Evolutionary conservation across 352 stramenopile genomes (phyloP).

Genomic region (Aphanomyces euteiches): DNA sequence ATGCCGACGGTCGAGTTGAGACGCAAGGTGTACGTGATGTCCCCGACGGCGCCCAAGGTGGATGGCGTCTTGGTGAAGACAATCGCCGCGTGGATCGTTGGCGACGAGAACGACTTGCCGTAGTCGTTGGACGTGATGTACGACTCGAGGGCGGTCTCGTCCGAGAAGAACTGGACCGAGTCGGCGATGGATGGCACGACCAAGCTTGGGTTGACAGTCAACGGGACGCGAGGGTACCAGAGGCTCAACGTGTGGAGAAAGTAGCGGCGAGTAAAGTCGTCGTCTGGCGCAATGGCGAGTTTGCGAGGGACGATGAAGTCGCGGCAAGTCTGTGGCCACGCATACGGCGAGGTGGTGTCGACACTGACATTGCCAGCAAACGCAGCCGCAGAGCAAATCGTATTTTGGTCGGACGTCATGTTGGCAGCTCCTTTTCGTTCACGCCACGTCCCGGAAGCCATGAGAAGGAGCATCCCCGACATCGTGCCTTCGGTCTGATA

Average conservation of each 20-base stretch:
- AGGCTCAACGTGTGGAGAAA: conserved; percentile 41
- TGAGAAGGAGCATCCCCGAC: too few species aligned
- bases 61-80: conserved; percentile 51
- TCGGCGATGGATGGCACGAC: conserved; percentile 50
- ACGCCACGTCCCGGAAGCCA: too few species aligned
- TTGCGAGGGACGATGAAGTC: conserved; percentile 59
- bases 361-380: too few species aligned
- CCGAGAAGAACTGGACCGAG: conserved; percentile 58
- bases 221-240: conserved; percentile 57
- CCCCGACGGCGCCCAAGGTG: neutral
- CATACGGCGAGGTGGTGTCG: conserved; percentile 41
- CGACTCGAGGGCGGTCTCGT: conserved; percentile 42
- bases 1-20: conserved; percentile 18
- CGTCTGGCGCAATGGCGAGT: conserved; percentile 65
- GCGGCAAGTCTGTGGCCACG: conserved; percentile 44
- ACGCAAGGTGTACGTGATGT: neutral
- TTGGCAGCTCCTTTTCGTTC: too few species aligned
- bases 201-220: neutral
- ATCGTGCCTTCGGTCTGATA: too few species aligned
- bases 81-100: conserved; percentile 58
- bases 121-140: conserved; percentile 52
- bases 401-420: too few species aligned
- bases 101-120: conserved; percentile 41
- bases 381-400: too few species aligned
- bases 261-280: conserved; percentile 59